These are phyloP conservation scores for Monilinia laxa DNA, from an alignment of 2,329 filamentous ascomycete genomes.

Conservation along the genomic window DNA sequence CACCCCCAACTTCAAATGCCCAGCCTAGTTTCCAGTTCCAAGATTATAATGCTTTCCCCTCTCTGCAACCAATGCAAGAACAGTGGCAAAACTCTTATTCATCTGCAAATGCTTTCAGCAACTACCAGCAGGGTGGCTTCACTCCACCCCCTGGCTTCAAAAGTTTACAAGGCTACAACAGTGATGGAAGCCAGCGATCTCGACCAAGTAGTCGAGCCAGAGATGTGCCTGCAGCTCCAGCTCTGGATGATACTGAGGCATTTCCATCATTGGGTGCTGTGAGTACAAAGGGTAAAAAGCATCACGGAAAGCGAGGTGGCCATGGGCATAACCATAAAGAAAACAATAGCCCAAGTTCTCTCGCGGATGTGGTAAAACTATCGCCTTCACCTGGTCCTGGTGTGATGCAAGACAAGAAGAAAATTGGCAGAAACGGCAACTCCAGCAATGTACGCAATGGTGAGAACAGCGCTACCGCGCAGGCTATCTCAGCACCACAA, in stretches of 20 bases:
- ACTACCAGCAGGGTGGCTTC: constrained; percentile 52
- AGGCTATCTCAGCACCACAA: constrained; percentile 82
- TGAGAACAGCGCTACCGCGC: constrained; percentile 78
- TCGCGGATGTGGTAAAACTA: constrained; percentile 95
- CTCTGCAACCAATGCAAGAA: constrained; percentile 64
- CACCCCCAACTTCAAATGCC: constrained; percentile 61
- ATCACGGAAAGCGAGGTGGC: constrained; percentile 86
- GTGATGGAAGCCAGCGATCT: constrained; percentile 70
- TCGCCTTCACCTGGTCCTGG: constrained; percentile 76
- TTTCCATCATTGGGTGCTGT: constrained; percentile 86
- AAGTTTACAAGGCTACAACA: constrained; percentile 54
- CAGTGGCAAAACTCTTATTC: constrained; percentile 51
- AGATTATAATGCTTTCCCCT: constrained; percentile 82
- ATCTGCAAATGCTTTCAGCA: constrained; percentile 48
- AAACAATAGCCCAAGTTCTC: constrained; percentile 65
- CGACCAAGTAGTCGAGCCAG: constrained; percentile 74
- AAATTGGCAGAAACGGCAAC: constrained; percentile 61
- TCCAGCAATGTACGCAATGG: constrained; percentile 62
- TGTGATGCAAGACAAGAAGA: constrained; percentile 60
- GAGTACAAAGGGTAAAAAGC: constrained; percentile 78
- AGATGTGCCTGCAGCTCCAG: constrained; percentile 66
- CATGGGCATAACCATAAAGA: constrained; percentile 73
- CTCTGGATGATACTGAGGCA: constrained; percentile 90
- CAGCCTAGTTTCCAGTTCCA: constrained; percentile 73
- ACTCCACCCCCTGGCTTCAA: constrained; percentile 71